A percentile compares a stretch with the other conserved stretches of the same genome.
These are phyloP conservation scores for Colletotrichum tanaceti DNA, from an alignment of 2,329 filamentous ascomycete species.

Conservation along the genomic window DNA sequence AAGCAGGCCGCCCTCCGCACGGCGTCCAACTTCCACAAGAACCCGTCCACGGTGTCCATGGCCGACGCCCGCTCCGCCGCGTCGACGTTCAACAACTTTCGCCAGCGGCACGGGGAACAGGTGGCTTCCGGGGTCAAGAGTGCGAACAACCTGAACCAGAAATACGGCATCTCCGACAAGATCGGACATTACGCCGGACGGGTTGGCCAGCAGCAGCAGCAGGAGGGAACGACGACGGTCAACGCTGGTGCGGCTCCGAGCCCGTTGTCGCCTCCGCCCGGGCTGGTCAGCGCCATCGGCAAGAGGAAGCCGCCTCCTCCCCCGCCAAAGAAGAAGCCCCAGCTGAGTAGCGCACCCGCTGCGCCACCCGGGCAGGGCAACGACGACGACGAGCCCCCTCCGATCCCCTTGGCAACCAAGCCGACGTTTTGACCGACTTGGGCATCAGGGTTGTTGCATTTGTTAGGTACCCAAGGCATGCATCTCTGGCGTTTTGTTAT, in stretches of 20 bases:
- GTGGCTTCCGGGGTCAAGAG: slow-evolving; percentile 69
- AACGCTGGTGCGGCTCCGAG: not conserved
- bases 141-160: slow-evolving; percentile 69
- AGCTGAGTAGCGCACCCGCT: slow-evolving; percentile 45
- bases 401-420: slow-evolving; percentile 64
- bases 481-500: slow-evolving; percentile 33
- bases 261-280: slow-evolving; percentile 33
- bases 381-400: slow-evolving; percentile 57
- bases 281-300: slow-evolving; percentile 43
- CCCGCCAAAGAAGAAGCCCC: slow-evolving; percentile 64
- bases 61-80: slow-evolving; percentile 69
- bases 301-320: slow-evolving; percentile 68
- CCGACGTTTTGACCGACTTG: slow-evolving; percentile 55
- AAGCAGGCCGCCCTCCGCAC: slow-evolving; percentile 73
- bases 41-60: slow-evolving; percentile 71
- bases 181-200: slow-evolving; percentile 46
- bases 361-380: slow-evolving; percentile 40
- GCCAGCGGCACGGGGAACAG: slow-evolving; percentile 76
- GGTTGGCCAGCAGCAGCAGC: slow-evolving; percentile 40
- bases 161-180: slow-evolving; percentile 65
- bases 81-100: slow-evolving; percentile 74
- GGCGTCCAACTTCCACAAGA: slow-evolving; percentile 67
- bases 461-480: slow-evolving; percentile 12
- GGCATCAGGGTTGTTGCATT: not conserved
- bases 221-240: not conserved